Evolutionary conservation across 2,329 filamentous ascomycete species (phyloP), one percentile per base, ranked within the genome.

Genomic region (Aureobasidium zeae): DNA sequence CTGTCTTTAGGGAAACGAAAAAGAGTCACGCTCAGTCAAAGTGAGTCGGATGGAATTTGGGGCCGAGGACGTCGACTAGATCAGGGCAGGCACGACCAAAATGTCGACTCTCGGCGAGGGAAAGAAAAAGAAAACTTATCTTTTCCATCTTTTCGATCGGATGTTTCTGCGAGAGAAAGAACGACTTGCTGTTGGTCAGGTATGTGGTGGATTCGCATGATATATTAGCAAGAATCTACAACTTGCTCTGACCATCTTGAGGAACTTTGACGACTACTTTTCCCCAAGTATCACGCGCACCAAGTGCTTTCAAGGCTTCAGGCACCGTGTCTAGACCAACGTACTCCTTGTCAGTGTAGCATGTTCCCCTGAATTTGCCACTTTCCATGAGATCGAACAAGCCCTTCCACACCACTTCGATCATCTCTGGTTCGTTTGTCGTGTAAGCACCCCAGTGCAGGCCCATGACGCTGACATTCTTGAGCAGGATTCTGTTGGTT

Each of bases 191-290:
- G n/a, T n/a, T n/a, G n/a, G n/a, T n/a, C n/a, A n/a, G n/a, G n/a
- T n/a, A n/a, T n/a, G n/a, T n/a, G n/a, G n/a, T n/a, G n/a, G n/a
- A n/a, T n/a, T n/a, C n/a, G n/a, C n/a, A n/a, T n/a, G n/a, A 25
- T 6, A 25, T 25, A 25, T 11, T 6, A 25, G 7, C 28, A 26
- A 13, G 16, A 31, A 26, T 37, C 42, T 57, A 63, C 31, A 66
- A 45, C 55, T 62, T 60, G 45, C 56, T 56, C 50, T 71, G 68
- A 5, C 69, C 72, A 32, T 77, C 71, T 53, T 87, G 83, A 1
- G 82, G 79, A 30, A 96, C 71, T 64, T 86, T 86, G 15, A 95
- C 81, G 1, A 95, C 86, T 1, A 96, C 89, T 72, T 96, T 96
- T 0, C 89, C 89, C 89, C 89, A 96, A 1, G 87, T 94, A 38